Evolutionary conservation across 169 alveolate species (phyloP), one percentile per base, ranked within the genome.

Genomic region (Plasmodium reichenowi): DNA sequence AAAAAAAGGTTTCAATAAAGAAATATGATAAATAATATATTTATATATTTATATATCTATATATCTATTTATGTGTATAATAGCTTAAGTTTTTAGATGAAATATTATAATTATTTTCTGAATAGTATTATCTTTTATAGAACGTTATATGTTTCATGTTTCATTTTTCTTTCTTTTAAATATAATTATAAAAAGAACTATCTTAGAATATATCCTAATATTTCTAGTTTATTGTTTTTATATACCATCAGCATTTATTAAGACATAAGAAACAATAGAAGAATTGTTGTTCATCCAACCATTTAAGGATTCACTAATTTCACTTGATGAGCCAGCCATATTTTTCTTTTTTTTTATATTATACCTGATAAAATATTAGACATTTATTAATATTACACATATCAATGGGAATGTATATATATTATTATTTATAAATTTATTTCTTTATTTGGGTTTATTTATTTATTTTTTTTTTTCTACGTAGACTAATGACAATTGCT

Each of bases 251-350:
- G 78, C 64, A 66, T 78, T 78, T 54, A 78, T 78, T 12, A 78
- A 59, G 13, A 78, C 89, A 43, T 78, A 78, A 1, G 89, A 78
- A 8, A 50, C 71, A 15, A 78, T 78, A 22, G 89, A 78, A 20
- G 89, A 78, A 20, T 78, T 78, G 22, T 71, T 59, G 17, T 43
- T 66, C 89, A 78, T 78, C 89, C 89, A 78, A 43, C 74, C 76
- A 45, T 78, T 78, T 78, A 78, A 68, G 24, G 78, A 78, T 54
- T 78, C 89, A 66, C 89, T 78, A 48, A 78, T 78, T 78, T 78
- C 89, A 45, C 89, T 78, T 20, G 89, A 66, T 20, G 89, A 78
- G 8, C 89, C 76, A 22, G 89, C 89, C 89, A 78, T 78, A 29
- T 26, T 76, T 6, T 63, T 47, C 63, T 22, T 74, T 74, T 73